Evolutionary conservation across 1,284 basidiomycete species (phyloP).

Genomic region (Sporisorium scitamineum): DNA sequence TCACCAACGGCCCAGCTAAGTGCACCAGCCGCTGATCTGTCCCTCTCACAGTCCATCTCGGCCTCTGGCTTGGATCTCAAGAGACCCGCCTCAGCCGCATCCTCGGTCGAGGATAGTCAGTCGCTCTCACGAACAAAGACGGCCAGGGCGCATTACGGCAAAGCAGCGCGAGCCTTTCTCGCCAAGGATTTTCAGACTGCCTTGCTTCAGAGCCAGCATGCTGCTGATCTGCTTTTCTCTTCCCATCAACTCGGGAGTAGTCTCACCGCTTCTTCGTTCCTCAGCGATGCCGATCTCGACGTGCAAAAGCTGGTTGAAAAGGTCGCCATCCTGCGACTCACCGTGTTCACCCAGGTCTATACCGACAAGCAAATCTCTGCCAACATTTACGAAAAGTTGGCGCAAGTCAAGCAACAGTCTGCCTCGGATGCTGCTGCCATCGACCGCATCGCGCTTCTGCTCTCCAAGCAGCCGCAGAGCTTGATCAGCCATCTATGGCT

Average conservation of each 20-base stretch:
- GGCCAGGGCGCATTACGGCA: conserved; percentile 37
- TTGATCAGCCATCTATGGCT: conserved; percentile 56
- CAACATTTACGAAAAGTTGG: conserved; percentile 23
- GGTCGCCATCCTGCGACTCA: conserved; percentile 49
- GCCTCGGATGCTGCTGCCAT: conserved; percentile 13
- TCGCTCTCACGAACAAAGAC: conserved; percentile 37
- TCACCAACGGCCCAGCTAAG: conserved; percentile 6
- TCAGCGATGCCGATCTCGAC: conserved; percentile 26
- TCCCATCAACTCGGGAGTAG: conserved; percentile 38
- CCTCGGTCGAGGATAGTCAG: conserved; percentile 30
- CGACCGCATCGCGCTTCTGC: conserved; percentile 31
- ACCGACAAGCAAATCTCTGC: conserved; percentile 25
- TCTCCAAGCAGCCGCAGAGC: conserved; percentile 38
- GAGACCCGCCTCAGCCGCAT: conserved; percentile 36
- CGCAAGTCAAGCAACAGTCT: conserved; percentile 20
- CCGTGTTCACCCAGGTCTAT: conserved; percentile 49
- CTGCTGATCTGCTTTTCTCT: conserved; percentile 22
- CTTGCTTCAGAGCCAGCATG: conserved; percentile 47
- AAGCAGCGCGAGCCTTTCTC: conserved; percentile 53
- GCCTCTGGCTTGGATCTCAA: conserved; percentile 45
- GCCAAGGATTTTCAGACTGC: conserved; percentile 48
- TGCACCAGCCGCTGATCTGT: conserved; percentile 13
- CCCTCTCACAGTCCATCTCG: conserved; percentile 45
- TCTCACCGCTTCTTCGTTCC: conserved; percentile 30
- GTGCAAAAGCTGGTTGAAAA: conserved; percentile 34